These are phyloP conservation scores for Chalciporus chontae DNA, from an alignment of 768 basidiomycete genomes.

Conservation along the genomic window DNA sequence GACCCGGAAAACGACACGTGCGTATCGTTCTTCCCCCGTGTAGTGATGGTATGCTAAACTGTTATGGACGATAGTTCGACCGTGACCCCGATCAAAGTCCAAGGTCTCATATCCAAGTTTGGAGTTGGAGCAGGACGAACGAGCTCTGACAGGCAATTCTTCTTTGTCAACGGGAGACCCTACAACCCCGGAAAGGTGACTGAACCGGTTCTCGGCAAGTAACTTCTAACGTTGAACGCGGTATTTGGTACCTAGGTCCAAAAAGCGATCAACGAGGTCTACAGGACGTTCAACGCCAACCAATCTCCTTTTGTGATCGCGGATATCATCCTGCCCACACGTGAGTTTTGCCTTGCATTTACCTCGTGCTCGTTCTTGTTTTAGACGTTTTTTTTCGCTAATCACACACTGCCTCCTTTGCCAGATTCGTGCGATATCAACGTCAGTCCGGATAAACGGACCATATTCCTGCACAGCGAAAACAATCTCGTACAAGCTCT, in stretches of 20 bases:
- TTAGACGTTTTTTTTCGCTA: background rate
- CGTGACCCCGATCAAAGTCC: slow-evolving; percentile 49
- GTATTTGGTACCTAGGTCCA: no score
- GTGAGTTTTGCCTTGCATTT: slow-evolving; percentile 37
- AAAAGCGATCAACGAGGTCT: slow-evolving; percentile 90
- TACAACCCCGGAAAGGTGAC: slow-evolving; percentile 72
- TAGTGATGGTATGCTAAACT: background rate
- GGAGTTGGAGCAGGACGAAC: slow-evolving; percentile 68
- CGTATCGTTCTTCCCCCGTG: background rate
- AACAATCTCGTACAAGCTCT: slow-evolving; percentile 70
- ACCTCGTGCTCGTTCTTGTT: background rate
- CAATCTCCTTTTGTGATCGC: slow-evolving; percentile 84
- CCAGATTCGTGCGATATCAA: slow-evolving; percentile 87
- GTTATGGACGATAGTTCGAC: slow-evolving; percentile 10
- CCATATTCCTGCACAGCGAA: slow-evolving; percentile 88
- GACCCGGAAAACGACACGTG: slow-evolving; percentile 20
- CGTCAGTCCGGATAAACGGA: slow-evolving; percentile 95
- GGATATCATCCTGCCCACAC: slow-evolving; percentile 76
- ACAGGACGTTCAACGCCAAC: slow-evolving; percentile 70
- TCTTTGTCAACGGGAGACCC: slow-evolving; percentile 90
- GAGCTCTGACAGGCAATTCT: slow-evolving; percentile 84
- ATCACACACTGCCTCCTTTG: background rate
- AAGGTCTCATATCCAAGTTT: slow-evolving; percentile 85
- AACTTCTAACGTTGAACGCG: background rate
- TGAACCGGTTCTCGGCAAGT: background rate